Base-by-base conservation (phyloP, 1,139 yeast species). In the Taphrina wiesneri region DNA sequence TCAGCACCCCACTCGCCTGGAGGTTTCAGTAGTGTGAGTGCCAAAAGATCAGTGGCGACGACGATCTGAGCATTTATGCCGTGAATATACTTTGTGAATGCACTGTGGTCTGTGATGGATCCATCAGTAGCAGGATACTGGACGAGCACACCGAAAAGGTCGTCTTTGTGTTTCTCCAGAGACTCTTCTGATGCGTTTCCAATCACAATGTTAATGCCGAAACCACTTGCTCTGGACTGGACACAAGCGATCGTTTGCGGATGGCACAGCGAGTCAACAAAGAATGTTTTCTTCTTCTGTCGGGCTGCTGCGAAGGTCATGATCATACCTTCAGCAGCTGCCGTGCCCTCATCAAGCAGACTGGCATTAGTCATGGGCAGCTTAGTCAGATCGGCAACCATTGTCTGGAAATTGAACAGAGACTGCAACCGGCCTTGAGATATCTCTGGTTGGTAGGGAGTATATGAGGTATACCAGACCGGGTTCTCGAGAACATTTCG, bases 391-490 rank as follows among this genome's bases (percentile, higher is more conserved):
- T 95, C 96, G 52, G 91, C 80, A 23, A 93, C 83, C 76, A 92
- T 81, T 30, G 99, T 93, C 78, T 93, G 99, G 79, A 84, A 93
- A 77, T 93, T 93, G 71, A 93, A 80, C 70, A 93, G 80, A 43
- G 96, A 86, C 77, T 92, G 96, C 73, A 93, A 82, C 74, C 99
- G 85, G 65, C 99, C 99, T 77, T 93, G 99, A 2, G 97, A 88
- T 70, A 93, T 92, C 77, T 93, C 99, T 1, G 99, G 97, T 79
- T 93, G 99, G 76, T 93, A 93, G 41, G 99, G 99, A 32, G 99
- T 93, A 76, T 93, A 93, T 0, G 97, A 90, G 43, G 99, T 93
- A 80, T 93, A 93, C 99, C 99, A 93, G 75, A 90, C 97, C 19
- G 99, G 99, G 70, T 87, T 85, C 77, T 93, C 99, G 69, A 93